Evolutionary conservation across 2,329 filamentous ascomycete species (phyloP), one percentile per base, ranked within the genome.

Genomic region (Trichophyton rubrum): DNA sequence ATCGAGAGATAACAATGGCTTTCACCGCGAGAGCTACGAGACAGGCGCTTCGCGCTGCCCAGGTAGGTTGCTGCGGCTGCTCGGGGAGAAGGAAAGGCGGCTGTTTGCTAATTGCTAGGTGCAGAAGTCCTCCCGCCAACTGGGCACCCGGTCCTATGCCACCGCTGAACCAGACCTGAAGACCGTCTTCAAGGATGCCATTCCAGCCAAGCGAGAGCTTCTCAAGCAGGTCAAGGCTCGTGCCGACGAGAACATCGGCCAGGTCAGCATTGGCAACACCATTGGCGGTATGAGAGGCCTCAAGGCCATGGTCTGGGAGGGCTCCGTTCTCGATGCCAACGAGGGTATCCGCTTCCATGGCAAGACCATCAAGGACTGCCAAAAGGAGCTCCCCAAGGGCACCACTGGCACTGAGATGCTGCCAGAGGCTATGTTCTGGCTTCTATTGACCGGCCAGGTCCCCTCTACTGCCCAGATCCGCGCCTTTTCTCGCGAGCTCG

Each of bases 341-440:
- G 91, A 97, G 78, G 93, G 93, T 62, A 99, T 99, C 72, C 89
- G 92, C 65, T 99, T 99, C 82, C 93, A 97, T 74, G 93, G 93
- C 72, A 88, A 87, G 70, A 96, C 91, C 65, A 99, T 99, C 80
- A 95, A 95, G 78, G 92, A 99, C 72, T 99, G 93, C 79, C 93
- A 97, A 73, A 84, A 86, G 67, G 87, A 90, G 74, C 85, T 97
- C 15, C 91, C 93, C 72, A 97, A 96, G 80, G 93, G 92, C 67
- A 90, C 83, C 62, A 84, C 88, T 2, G 74, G 64, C 51, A 95
- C 90, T 4, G 92, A 97, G 78, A 99, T 97, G 93, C 83, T 97
- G 11, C 93, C 93, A 56, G 93, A 99, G 77, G 86, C 92, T 75
- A 99, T 99, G 93, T 99, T 99, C 82, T 99, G 93, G 93, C 85